phyloP scores from a whole-genome alignment of 768 basidiomycete genomes.

The Auricularia heimuer region DNA sequence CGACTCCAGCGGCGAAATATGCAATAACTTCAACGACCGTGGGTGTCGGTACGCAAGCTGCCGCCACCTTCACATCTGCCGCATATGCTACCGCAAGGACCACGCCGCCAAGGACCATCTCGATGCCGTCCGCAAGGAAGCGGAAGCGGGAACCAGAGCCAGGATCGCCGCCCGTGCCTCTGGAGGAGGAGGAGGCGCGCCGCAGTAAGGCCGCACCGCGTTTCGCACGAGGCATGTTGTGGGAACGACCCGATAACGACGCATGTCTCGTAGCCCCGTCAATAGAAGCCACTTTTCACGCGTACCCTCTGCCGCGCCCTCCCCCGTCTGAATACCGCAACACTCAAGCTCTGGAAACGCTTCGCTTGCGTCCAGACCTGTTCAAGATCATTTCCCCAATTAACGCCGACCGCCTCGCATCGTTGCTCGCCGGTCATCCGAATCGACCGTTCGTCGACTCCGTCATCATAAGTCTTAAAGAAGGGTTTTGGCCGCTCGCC shows the following conservation, averaged over 20 bases:
- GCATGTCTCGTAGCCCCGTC: background rate
- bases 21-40: background rate
- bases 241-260: background rate
- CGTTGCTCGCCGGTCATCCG: slow-evolving; percentile 24
- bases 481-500: slow-evolving; percentile 39
- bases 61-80: background rate
- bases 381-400: slow-evolving; percentile 32
- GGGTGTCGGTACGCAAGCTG: background rate
- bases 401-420: slow-evolving; percentile 22
- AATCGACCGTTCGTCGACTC: slow-evolving; percentile 30
- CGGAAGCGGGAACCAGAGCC: background rate
- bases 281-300: background rate
- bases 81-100: background rate
- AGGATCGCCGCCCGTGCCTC: background rate
- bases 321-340: background rate
- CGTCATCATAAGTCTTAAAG: slow-evolving; percentile 18
- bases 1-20: background rate
- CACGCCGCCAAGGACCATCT: background rate
- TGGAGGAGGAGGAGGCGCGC: background rate
- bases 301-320: background rate
- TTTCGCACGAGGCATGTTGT: background rate
- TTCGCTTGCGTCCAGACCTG: slow-evolving; percentile 9
- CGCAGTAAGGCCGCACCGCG: background rate
- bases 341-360: background rate
- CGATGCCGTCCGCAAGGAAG: background rate